Base-by-base conservation (phyloP, 2,329 filamentous ascomycete genomes). In the Celoporthe dispersa region DNA sequence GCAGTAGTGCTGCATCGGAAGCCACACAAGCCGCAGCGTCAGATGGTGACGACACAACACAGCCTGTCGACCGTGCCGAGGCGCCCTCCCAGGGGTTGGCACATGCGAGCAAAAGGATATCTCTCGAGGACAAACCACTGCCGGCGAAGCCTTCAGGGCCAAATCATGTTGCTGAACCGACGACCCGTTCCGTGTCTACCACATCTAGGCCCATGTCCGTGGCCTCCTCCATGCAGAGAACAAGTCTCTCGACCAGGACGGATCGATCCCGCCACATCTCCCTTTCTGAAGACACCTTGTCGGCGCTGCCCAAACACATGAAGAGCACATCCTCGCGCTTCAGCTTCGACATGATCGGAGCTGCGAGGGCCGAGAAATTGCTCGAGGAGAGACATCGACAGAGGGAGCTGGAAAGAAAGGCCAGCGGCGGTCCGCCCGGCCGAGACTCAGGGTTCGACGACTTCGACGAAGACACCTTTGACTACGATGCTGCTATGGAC, bases 241-340 rank as follows among this genome's bases (percentile, higher is more conserved):
- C 77, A 4, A 77, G 77, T 16, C 73, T 79, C 0, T 82, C 83
- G 0, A 79, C 79, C 3, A 77, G 77, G 28, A 79, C 81, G n/a
- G 80, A 78, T 1, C 80, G 82, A 22, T 87, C 88, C 1, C 83
- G 86, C 51, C 86, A 87, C 68, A 76, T 84, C 3, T 90, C 86
- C n/a, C 70, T 84, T 1, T 85, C 86, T 0, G 83, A 83, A 4
- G 76, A 82, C 16, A 78, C 73, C 4, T 65, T 84, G 2, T 86
- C 85, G 8, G 83, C 85, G 1, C 71, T 90, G 44, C 89, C 88
- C 2, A 86, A 81, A 71, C 88, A 91, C 72, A 91, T 91, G 88
- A 91, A 90, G 79, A 94, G 92, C 77, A 92, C 90, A 14, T 92
- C 92, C 0, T 94, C 91, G 0, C 85, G 92, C 19, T 94, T 95